These are phyloP conservation scores for Sporisorium sorghi DNA, from an alignment of 1,284 basidiomycete genomes.

Conservation along the genomic window DNA sequence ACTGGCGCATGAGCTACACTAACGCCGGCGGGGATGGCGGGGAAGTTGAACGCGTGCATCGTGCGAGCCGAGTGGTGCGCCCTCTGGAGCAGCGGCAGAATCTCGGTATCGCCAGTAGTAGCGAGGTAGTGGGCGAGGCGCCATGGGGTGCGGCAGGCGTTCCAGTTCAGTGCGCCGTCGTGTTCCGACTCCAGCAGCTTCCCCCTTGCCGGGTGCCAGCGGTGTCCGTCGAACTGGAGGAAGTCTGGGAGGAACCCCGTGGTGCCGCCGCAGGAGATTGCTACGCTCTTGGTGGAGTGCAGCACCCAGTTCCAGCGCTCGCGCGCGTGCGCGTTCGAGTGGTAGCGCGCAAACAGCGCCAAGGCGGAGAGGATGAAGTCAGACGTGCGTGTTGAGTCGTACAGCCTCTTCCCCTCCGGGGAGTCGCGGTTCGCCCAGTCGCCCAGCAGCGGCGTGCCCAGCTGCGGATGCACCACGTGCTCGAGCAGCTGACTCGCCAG, in stretches of 20 bases:
- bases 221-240: slow-evolving; percentile 27
- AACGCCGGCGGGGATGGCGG: slow-evolving; percentile 57
- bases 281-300: slow-evolving; percentile 45
- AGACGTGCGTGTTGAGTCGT: slow-evolving; percentile 54
- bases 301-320: slow-evolving; percentile 54
- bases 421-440: slow-evolving; percentile 60
- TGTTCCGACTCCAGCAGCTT: slow-evolving; percentile 57
- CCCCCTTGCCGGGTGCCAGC: slow-evolving; percentile 46
- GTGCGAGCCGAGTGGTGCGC: slow-evolving; percentile 37
- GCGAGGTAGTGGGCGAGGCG: slow-evolving; percentile 63
- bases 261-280: slow-evolving; percentile 16
- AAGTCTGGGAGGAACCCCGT: slow-evolving; percentile 62
- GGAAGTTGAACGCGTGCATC: slow-evolving; percentile 31
- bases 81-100: slow-evolving; percentile 54
- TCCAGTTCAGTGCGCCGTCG: slow-evolving; percentile 63
- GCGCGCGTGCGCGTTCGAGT: slow-evolving; percentile 34
- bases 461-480: slow-evolving; percentile 50
- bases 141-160: slow-evolving; percentile 65
- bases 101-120: slow-evolving; percentile 47
- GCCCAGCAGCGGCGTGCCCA: slow-evolving; percentile 58
- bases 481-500: slow-evolving; percentile 40
- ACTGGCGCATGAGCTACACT: slow-evolving; percentile 19
- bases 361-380: slow-evolving; percentile 63
- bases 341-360: slow-evolving; percentile 49
- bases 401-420: slow-evolving; percentile 37